Evolutionary conservation across 1,139 yeast genomes (phyloP).

Genomic region (Yamadazyma friedrichii): DNA sequence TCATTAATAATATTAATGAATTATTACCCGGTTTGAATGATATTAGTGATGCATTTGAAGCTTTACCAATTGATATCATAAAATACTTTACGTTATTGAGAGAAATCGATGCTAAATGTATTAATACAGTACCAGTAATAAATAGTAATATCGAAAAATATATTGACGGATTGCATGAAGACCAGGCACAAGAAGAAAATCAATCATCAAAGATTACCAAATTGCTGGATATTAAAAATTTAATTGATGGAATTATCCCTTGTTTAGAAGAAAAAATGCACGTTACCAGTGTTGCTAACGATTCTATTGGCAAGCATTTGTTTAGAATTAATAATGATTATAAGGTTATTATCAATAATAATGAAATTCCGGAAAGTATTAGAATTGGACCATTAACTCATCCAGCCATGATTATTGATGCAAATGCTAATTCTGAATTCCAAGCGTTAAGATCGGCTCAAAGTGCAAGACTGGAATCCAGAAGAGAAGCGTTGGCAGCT

Average conservation of each 20-base stretch:
- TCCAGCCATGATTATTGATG: constrained; percentile 77
- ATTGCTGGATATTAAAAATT: constrained; percentile 39
- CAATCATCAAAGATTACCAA: constrained; percentile 15
- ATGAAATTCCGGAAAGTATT: constrained; percentile 69
- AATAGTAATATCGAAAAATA: constrained; percentile 58
- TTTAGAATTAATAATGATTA: constrained; percentile 78
- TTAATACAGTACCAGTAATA: constrained; percentile 67
- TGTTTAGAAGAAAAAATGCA: constrained; percentile 97
- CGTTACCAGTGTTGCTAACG: constrained; percentile 89
- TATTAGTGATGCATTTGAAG: constrained; percentile 86
- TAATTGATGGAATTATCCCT: constrained; percentile 75
- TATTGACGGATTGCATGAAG: constrained; percentile 40
- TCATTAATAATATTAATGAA: constrained; percentile 39
- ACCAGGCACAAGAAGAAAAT: constrained; percentile 6
- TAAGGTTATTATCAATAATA: constrained; percentile 62
- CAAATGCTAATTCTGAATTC: constrained; percentile 39
- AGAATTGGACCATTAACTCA: constrained; percentile 77
- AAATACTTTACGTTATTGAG: constrained; percentile 84
- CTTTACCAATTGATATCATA: constrained; percentile 80
- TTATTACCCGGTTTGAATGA: constrained; percentile 88
- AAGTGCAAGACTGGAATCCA: constrained; percentile 71
- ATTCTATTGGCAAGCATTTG: constrained; percentile 67
- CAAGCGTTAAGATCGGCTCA: constrained; percentile 56
- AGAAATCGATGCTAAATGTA: constrained; percentile 94
- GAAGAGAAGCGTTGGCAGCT: constrained; percentile 93